phyloP scores from a whole-genome alignment of 1,284 basidiomycete species.

The Meripilus lineatus region DNA sequence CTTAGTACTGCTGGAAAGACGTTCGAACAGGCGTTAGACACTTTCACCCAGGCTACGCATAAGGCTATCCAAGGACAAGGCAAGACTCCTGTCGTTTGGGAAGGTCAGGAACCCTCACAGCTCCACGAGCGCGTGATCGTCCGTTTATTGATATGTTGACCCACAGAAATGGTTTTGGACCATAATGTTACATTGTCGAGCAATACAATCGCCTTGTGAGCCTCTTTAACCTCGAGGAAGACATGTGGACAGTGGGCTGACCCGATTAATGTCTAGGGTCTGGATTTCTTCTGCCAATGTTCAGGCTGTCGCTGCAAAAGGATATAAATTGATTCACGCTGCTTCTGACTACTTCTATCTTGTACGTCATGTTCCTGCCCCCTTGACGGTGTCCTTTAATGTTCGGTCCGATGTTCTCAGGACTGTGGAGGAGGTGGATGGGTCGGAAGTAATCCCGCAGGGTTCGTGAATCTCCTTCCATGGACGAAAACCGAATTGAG shows the following conservation, averaged over 20 bases:
- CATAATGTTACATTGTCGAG: constrained; percentile 59
- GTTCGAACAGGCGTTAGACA: constrained; percentile 57
- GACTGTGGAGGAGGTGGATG: constrained; percentile 81
- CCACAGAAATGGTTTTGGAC: constrained; percentile 62
- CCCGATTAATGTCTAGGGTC: constrained; percentile 35
- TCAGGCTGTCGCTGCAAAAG: constrained; percentile 38
- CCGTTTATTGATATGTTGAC: too few species aligned
- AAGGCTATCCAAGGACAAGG: constrained; percentile 34
- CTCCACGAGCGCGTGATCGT: neutral
- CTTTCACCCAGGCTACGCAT: constrained; percentile 57
- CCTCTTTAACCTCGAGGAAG: constrained; percentile 1
- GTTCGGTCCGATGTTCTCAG: constrained; percentile 25
- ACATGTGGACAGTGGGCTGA: neutral
- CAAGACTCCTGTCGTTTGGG: constrained; percentile 70
- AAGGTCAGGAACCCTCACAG: constrained; percentile 37
- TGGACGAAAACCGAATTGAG: neutral
- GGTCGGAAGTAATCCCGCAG: constrained; percentile 54
- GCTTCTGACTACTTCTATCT: constrained; percentile 61
- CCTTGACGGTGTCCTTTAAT: neutral
- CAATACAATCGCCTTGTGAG: constrained; percentile 68
- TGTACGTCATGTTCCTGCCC: constrained; percentile 21
- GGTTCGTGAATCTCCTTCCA: constrained; percentile 22
- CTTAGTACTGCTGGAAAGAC: constrained; percentile 46
- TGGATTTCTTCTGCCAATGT: constrained; percentile 48
- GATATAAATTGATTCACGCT: constrained; percentile 48